Evolutionary conservation across 331 rosid genomes (phyloP).

Genomic region (Acacia pycnantha): DNA sequence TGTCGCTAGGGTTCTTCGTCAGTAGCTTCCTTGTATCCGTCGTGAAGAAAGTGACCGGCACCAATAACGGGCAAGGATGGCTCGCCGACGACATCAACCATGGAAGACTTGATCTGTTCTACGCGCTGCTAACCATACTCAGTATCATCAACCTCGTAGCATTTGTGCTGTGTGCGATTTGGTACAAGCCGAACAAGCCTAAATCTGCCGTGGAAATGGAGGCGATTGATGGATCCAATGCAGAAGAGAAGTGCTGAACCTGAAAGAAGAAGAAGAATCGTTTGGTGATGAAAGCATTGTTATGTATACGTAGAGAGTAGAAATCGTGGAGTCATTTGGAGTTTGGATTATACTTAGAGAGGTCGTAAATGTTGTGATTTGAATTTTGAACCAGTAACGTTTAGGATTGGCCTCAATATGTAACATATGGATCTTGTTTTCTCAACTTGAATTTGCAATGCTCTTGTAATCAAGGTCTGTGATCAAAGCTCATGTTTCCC

Average conservation of each 20-base stretch:
- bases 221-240: constrained; percentile 31
- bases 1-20: constrained; percentile 85
- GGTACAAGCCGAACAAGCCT: constrained; percentile 60
- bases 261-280: not conserved
- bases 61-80: constrained; percentile 68
- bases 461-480: not conserved
- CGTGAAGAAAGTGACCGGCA: constrained; percentile 58
- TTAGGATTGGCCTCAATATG: constrained; percentile 19
- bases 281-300: constrained; percentile 3
- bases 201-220: constrained; percentile 45
- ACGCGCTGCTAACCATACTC: constrained; percentile 58
- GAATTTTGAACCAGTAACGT: constrained; percentile 15
- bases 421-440: not conserved
- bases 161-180: constrained; percentile 55
- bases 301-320: not conserved
- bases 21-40: constrained; percentile 79
- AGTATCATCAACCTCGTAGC: constrained; percentile 64
- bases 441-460: not conserved
- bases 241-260: constrained; percentile 50
- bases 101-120: constrained; percentile 88
- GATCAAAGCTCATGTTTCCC: not conserved
- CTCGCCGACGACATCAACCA: constrained; percentile 67
- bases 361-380: not conserved
- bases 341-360: constrained; percentile 6
- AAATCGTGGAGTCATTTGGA: not conserved